Conservation (phyloP, 768 basidiomycete genomes). For the Leucocoprinus sp. region DNA sequence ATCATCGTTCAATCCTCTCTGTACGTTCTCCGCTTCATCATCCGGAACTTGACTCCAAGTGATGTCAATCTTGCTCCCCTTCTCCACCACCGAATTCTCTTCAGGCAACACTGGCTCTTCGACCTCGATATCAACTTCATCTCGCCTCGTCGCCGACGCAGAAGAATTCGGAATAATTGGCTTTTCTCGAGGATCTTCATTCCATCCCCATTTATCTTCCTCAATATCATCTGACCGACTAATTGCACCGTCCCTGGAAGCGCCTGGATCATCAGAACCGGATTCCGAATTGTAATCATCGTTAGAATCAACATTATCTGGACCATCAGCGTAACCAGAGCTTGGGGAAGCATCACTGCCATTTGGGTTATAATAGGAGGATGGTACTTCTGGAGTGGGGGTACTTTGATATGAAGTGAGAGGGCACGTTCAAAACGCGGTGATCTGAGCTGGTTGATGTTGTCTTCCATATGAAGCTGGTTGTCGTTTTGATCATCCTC, state of each 20-base stretch:
- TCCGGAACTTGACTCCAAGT: background rate
- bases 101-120: background rate
- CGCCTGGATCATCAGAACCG: background rate
- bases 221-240: background rate
- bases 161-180: background rate
- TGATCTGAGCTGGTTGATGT: background rate
- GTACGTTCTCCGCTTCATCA: background rate
- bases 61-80: background rate
- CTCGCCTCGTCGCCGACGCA: background rate
- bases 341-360: background rate
- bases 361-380: background rate
- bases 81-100: background rate
- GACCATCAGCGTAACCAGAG: background rate
- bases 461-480: background rate
- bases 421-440: too few species aligned
- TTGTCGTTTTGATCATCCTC: background rate
- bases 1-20: conserved; percentile 1
- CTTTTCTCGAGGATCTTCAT: background rate
- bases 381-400: background rate
- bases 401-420: too few species aligned
- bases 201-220: conserved; percentile 6
- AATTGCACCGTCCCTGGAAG: background rate
- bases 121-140: background rate
- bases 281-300: background rate
- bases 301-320: background rate